Evolutionary conservation across 106 monocot species (phyloP), one percentile per base, ranked within the genome.

Genomic region (Platanthera zijinensis): DNA sequence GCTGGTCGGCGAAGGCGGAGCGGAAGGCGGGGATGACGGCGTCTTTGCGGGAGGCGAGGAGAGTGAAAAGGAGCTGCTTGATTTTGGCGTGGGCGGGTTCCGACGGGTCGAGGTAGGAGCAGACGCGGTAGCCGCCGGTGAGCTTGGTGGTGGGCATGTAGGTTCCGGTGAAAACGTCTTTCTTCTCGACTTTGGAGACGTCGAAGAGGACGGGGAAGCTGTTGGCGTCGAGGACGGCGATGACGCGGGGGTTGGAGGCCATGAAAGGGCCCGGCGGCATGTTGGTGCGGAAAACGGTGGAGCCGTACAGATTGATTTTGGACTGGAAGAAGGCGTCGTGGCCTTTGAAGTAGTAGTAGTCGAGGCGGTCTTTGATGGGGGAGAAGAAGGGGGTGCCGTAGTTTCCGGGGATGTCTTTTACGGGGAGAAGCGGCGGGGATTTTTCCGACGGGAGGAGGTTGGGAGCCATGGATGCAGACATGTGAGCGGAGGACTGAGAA

Each of bases 181-280:
- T 84, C 73, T 87, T 90, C 52, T 90, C 89, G 51, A 90, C 89
- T 63, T 87, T 90, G 67, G 77, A 70, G 10, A 57, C 21, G 78
- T 89, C 89, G 79, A 89, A 89, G 66, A 89, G 89, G 48, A 79
- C 51, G 48, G 76, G 78, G 78, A 86, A 90, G 73, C 82, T 84
- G 14, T 75, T 79, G 63, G 86, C 84, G 80, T 90, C 86, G 56
- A 86, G 86, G 6, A 87, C 63, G 57, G 84, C 84, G 57, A 90
- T 46, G 66, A 90, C 86, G 56, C 74, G 68, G 32, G 89, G 77
- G 78, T 84, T 52, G 28, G 52, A 10, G 6, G 82, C 50, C 45
- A 89, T 71, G 67, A 82, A 79, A 5, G 82, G 86, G 8, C 89
- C 86, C 2, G 86, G 89, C 3, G 84, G 80, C 77, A 87, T 70